These are phyloP conservation scores for Cadophora gregata DNA, from an alignment of 2,329 filamentous ascomycete species.

Conservation along the genomic window DNA sequence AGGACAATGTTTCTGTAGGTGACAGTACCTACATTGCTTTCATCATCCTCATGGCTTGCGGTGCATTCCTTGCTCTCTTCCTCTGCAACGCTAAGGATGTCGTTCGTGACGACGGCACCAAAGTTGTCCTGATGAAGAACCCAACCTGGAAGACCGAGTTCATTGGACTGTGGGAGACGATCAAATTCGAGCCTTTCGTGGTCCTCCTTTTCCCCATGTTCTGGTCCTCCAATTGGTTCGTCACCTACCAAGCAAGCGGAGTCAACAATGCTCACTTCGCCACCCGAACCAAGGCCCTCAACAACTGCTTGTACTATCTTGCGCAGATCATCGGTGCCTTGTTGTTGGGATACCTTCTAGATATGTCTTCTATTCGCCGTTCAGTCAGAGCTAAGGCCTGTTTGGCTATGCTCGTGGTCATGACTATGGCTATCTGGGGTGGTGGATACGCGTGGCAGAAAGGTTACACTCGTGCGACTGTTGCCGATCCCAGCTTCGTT, in stretches of 20 bases:
- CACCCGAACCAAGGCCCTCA: slow-evolving; percentile 76
- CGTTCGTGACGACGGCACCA: slow-evolving; percentile 76
- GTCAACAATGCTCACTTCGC: slow-evolving; percentile 76
- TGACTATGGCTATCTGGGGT: slow-evolving; percentile 83
- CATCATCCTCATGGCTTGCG: slow-evolving; percentile 79
- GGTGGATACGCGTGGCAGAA: slow-evolving; percentile 81
- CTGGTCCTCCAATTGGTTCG: slow-evolving; percentile 80
- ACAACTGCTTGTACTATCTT: slow-evolving; percentile 79
- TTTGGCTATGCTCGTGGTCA: slow-evolving; percentile 64
- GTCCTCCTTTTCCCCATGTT: slow-evolving; percentile 82
- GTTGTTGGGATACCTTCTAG: slow-evolving; percentile 74
- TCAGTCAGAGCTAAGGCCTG: slow-evolving; percentile 70
- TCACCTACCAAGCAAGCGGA: slow-evolving; percentile 78
- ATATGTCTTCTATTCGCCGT: slow-evolving; percentile 64
- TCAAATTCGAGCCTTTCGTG: slow-evolving; percentile 74
- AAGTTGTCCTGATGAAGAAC: slow-evolving; percentile 88
- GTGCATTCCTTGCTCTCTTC: slow-evolving; percentile 71
- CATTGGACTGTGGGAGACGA: slow-evolving; percentile 74
- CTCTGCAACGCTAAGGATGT: slow-evolving; percentile 76
- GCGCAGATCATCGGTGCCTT: slow-evolving; percentile 80
- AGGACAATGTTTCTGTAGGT: slow-evolving; percentile 56
- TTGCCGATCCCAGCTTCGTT: slow-evolving; percentile 27
- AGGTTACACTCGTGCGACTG: slow-evolving; percentile 57
- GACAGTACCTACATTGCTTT: slow-evolving; percentile 91
- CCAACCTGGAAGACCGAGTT: slow-evolving; percentile 85